Conservation (phyloP, 1,284 basidiomycete species). For the Rhodotorula sp. region DNA sequence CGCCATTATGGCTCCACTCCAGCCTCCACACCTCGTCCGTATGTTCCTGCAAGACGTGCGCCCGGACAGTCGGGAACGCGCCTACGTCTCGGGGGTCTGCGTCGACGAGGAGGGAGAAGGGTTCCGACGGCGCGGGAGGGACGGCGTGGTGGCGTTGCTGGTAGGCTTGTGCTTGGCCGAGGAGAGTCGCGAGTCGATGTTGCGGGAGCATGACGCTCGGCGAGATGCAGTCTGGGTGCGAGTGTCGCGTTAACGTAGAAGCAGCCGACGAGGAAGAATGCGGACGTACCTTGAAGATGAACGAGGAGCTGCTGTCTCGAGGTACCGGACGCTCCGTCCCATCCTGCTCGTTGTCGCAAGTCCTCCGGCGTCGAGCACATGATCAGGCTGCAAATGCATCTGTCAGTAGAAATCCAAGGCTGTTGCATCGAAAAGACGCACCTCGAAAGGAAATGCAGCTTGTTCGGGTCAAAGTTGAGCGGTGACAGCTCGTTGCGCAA, state of each 20-base stretch:
- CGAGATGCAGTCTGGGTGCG: slow-evolving; percentile 70
- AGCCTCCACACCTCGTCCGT: slow-evolving; percentile 93
- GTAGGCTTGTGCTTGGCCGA: slow-evolving; percentile 78
- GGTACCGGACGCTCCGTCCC: slow-evolving; percentile 80
- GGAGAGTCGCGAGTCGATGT: slow-evolving; percentile 75
- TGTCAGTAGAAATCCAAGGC: no score
- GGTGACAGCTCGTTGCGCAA: slow-evolving; percentile 84
- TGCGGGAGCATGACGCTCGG: slow-evolving; percentile 89
- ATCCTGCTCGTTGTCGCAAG: slow-evolving; percentile 71
- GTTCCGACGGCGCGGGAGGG: slow-evolving; percentile 70
- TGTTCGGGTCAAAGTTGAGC: slow-evolving; percentile 68
- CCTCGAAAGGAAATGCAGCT: slow-evolving; percentile 81
- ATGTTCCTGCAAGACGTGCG: slow-evolving; percentile 79
- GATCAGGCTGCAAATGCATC: slow-evolving; percentile 61
- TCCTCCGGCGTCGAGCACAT: slow-evolving; percentile 86
- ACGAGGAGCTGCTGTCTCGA: slow-evolving; percentile 75
- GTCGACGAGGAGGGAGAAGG: slow-evolving; percentile 80
- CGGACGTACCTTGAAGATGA: slow-evolving; percentile 68
- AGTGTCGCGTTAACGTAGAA: background rate
- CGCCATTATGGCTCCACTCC: slow-evolving; percentile 88
- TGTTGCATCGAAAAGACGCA: no score
- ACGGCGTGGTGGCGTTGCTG: slow-evolving; percentile 61
- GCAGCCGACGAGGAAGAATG: no score
- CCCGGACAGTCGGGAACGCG: slow-evolving; percentile 79
- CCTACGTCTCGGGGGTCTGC: slow-evolving; percentile 62